phyloP scores from a whole-genome alignment of 306 rosid genomes.

The Alnus rubra region DNA sequence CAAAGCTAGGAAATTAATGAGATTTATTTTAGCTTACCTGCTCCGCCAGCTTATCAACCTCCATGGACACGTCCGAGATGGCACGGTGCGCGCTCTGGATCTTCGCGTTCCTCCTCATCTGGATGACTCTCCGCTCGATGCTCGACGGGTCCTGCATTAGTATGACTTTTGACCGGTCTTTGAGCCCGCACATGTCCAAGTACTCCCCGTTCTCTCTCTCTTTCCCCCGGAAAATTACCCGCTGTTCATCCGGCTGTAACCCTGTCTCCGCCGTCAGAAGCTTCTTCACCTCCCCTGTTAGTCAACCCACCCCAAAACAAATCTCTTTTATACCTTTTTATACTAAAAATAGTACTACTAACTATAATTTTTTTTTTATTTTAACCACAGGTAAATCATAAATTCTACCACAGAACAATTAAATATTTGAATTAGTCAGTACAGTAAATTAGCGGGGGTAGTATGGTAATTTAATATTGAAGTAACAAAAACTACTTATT shows the following conservation, averaged over 20 bases:
- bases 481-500: background rate
- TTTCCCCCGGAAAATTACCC: conserved; percentile 55
- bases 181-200: conserved; percentile 69
- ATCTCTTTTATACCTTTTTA: background rate
- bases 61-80: conserved; percentile 44
- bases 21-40: conserved; percentile 42
- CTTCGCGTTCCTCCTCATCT: conserved; percentile 57
- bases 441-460: background rate
- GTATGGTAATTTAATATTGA: background rate
- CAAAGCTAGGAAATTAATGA: too few species aligned
- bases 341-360: background rate
- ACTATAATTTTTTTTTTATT: too few species aligned
- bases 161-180: conserved; percentile 64
- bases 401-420: too few species aligned
- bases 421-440: too few species aligned
- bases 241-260: conserved; percentile 57
- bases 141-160: conserved; percentile 70
- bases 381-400: too few species aligned
- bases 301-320: background rate
- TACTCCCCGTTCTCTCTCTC: conserved; percentile 69
- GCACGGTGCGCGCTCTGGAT: conserved; percentile 60
- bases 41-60: conserved; percentile 59
- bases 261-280: conserved; percentile 56
- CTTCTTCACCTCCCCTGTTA: conserved; percentile 86
- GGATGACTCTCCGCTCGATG: conserved; percentile 52